phyloP scores from a whole-genome alignment of 2,329 filamentous ascomycete genomes.

The Pseudogymnoascus sp. region DNA sequence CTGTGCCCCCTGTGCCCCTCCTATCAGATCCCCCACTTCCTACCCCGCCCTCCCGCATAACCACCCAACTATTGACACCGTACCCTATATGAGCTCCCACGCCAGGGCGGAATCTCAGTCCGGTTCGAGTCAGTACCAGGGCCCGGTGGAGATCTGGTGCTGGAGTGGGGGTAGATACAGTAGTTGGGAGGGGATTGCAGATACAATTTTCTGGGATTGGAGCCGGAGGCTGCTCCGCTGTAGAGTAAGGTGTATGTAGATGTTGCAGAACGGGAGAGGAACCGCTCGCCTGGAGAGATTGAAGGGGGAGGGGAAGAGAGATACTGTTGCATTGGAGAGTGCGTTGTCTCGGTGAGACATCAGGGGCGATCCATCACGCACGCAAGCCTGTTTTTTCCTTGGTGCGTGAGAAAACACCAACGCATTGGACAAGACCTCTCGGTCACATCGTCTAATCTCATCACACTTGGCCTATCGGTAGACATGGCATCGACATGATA shows the following conservation, averaged over 20 bases:
- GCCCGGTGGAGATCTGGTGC: background rate
- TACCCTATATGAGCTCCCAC: background rate
- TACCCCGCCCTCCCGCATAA: background rate
- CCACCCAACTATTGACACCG: background rate
- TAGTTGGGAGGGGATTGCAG: background rate
- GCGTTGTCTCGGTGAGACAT: conserved; percentile 3
- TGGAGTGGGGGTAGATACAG: background rate
- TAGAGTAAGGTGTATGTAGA: background rate
- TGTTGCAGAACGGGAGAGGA: background rate
- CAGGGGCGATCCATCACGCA: background rate
- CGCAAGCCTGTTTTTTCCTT: background rate
- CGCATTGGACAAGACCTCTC: background rate
- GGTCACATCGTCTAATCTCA: background rate
- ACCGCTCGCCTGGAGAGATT: conserved; percentile 7
- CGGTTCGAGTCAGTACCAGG: background rate
- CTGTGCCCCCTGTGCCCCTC: background rate
- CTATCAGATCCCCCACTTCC: background rate
- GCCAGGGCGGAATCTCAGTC: background rate
- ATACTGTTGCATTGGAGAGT: background rate
- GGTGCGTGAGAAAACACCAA: background rate
- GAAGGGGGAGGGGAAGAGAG: background rate
- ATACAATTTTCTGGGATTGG: background rate
- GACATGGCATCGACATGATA: background rate
- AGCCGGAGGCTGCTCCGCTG: background rate
- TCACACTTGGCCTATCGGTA: background rate